Conservation (phyloP, 768 basidiomycete species). For the Hypholoma sublateritium region DNA sequence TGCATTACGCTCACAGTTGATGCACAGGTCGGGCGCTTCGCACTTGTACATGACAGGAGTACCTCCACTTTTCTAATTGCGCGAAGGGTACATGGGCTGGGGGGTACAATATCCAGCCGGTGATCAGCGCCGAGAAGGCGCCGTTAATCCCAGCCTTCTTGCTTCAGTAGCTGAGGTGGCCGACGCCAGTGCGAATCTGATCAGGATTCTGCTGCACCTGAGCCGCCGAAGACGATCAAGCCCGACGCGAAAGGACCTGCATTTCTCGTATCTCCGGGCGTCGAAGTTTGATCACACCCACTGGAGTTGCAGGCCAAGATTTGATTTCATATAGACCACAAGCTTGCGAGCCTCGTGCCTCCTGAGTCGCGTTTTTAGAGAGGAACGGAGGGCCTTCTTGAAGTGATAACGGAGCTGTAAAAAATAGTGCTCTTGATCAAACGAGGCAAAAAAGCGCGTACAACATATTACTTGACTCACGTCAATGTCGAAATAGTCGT, state of each 20-base stretch:
- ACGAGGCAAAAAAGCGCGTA: not conserved
- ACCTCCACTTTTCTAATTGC: not conserved
- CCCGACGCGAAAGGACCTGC: conserved; percentile 17
- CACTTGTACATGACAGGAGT: not conserved
- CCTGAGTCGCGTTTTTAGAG: not conserved
- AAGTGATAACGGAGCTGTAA: not conserved
- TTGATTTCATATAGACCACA: conserved; percentile 4
- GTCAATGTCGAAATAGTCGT: not conserved
- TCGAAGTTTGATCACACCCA: conserved; percentile 2
- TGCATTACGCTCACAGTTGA: no score
- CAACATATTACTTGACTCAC: not conserved
- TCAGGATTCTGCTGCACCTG: conserved; percentile 7
- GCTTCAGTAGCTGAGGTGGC: not conserved
- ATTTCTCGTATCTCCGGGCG: conserved; percentile 1
- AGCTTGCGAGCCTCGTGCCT: not conserved
- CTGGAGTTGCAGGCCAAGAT: not conserved
- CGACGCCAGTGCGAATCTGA: conserved; percentile 13
- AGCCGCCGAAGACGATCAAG: conserved; percentile 15
- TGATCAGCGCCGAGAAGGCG: conserved; percentile 5
- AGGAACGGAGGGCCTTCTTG: not conserved
- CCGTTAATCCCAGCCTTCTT: not conserved
- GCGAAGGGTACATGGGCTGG: not conserved
- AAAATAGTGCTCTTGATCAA: not conserved
- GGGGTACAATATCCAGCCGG: not conserved
- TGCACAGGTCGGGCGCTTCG: not conserved